Evolutionary conservation across 2,329 filamentous ascomycete genomes (phyloP), one percentile per base, ranked within the genome.

Genomic region (Aquanectria penicillioides): DNA sequence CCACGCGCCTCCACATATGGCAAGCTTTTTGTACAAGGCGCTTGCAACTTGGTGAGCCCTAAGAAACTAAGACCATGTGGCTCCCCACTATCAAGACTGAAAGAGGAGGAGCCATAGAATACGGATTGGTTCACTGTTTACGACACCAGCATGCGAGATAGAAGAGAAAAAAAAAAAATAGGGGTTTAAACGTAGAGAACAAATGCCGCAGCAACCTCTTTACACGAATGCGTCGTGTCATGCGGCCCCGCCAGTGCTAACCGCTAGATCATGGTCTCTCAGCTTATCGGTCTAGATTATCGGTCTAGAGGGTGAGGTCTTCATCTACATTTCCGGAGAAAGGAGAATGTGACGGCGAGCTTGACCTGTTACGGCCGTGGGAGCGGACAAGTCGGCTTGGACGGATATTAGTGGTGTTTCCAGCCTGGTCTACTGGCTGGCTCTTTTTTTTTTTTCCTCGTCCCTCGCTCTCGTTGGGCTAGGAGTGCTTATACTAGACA

Each of bases 241-340:
- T 59, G 58, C 62, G 53, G 33, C 17, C 56, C 54, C 49, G 37
- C 64, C 7, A n/a, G 13, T 23, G 23, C n/a, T 9, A n/a, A n/a
- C n/a, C n/a, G n/a, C n/a, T n/a, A n/a, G n/a, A n/a, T n/a, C n/a
- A n/a, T n/a, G n/a, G n/a, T n/a, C n/a, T n/a, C n/a, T n/a, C n/a
- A n/a, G n/a, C n/a, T n/a, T n/a, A n/a, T n/a, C n/a, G n/a, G n/a
- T n/a, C n/a, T n/a, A n/a, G n/a, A n/a, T n/a, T n/a, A n/a, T n/a
- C n/a, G n/a, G n/a, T n/a, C n/a, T n/a, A n/a, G n/a, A n/a, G n/a
- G n/a, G n/a, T n/a, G 13, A 34, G 7, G 31, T 6, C 7, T 34
- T 34, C 15, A n/a, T 9, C 15, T n/a, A 9, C 31, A 34, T 13
- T n/a, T 9, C 10, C 31, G 31, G 7, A 34, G 31, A 34, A 34